Evolutionary conservation across 1,284 basidiomycete species (phyloP), one percentile per base, ranked within the genome.

Genomic region (Quambalaria eucalypti): DNA sequence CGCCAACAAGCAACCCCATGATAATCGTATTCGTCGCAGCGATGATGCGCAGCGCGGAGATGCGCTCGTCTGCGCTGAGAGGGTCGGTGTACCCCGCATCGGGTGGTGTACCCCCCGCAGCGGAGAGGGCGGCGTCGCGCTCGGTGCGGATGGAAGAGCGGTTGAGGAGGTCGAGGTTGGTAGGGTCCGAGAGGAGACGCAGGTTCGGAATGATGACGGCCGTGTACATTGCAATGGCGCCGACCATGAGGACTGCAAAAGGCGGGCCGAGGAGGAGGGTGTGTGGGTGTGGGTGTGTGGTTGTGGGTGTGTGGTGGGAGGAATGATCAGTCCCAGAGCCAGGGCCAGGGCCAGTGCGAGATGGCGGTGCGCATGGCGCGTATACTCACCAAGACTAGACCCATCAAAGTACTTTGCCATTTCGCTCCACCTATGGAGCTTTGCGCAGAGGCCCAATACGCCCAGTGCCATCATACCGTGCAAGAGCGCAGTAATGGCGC

Each of bases 361-460:
- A 6, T 26, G 26, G 25, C 44, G 50, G 46, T 28, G 10, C n/a
- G n/a, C n/a, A n/a, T n/a, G n/a, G n/a, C 46, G 19, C 2, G 38
- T 6, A 1, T 21, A 65, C 62, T 12, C 33, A 65, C 62, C 54
- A 16, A 75, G 54, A 38, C 66, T 68, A 14, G 65, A 61, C 10
- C 69, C 62, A 52, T 73, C 73, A 57, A 73, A 75, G 60, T 73
- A 75, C 58, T 68, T 73, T 44, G 72, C 73, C 48, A 64, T 62
- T 44, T 74, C 71, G 48, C 55, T 66, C 73, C 73, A 75, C 12
- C 68, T 60, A 42, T 74, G 70, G 23, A 75, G 57, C 55, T 75
- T 75, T 28, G 70, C 64, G 7, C 68, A 50, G 16, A 74, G 56
- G 2, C 69, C 73, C 28, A 75, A 40, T 33, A 75, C 39, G 9